Base-by-base conservation (phyloP, 2,329 filamentous ascomycete genomes). In the Bipolaris victoriae region DNA sequence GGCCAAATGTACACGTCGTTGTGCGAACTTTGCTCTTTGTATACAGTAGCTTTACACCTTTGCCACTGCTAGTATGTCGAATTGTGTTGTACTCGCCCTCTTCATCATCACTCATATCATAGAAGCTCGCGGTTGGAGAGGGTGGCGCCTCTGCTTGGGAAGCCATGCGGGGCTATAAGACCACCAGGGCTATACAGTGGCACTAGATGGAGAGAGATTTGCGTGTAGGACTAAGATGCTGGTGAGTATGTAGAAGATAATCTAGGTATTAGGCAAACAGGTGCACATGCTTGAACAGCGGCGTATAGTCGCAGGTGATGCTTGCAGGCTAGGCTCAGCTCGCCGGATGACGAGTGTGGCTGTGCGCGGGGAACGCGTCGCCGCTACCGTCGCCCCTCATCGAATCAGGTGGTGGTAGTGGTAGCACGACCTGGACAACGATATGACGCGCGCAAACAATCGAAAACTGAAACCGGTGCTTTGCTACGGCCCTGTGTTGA, bases 71-170 rank as follows among this genome's bases (percentile, higher is more conserved):
- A 3, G 87, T 86, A 72, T 96, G 91, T 4, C 91, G 90, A 70
- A 99, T 92, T 16, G 92, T 98, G 75, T 96, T 91, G 80, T 99
- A 99, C 43, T 91, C 95, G 66, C 90, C 90, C 78, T 98, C 95
- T 63, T 97, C 93, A 72, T 97, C 92, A 80, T 99, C 96, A 77
- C 91, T 97, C 83, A 98, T 83, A 72, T 94, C 94, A 82, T 97
- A 97, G 82, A 94, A 95, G 70, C 92, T 96, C 50, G 88, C 91
- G 2, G 90, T 86, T 2, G 93, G 92, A 35, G 93, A 97, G 13
- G 86, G 82, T 43, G 82, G 80, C 55, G 68, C 67, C 48, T 66
- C 59, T 49, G 60, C 56, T 44, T 68, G 66, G 44, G 72, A 71
- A 47, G 68, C 66, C 74, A 77, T 77, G 61, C 55, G 61, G 67